These are phyloP conservation scores for Globisporangium okanoganense DNA, from an alignment of 352 stramenopile genomes.

Conservation along the genomic window DNA sequence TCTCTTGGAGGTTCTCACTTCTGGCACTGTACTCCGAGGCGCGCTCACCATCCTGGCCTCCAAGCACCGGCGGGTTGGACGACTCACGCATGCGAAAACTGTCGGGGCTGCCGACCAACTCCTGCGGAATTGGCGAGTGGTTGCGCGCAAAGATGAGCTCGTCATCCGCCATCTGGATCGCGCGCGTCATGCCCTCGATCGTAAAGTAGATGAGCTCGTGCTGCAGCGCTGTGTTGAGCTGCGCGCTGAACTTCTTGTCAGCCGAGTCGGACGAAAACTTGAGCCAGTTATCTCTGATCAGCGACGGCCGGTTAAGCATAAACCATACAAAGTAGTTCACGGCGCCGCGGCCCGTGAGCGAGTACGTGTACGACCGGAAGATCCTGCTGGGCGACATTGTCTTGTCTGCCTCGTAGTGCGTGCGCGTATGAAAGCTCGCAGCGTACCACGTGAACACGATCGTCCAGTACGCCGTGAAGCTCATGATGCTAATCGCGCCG, in stretches of 20 bases:
- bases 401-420: slow-evolving; percentile 31
- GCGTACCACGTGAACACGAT: slow-evolving; percentile 80
- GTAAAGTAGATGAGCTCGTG: slow-evolving; percentile 89
- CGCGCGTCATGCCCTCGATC: slow-evolving; percentile 83
- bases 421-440: slow-evolving; percentile 61
- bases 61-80: slow-evolving; percentile 2
- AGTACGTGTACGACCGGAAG: slow-evolving; percentile 71
- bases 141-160: slow-evolving; percentile 43
- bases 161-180: slow-evolving; percentile 66
- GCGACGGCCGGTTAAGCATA: slow-evolving; percentile 70
- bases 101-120: slow-evolving; percentile 20
- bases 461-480: slow-evolving; percentile 82
- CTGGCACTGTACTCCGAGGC: neutral
- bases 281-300: slow-evolving; percentile 64
- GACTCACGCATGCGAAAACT: neutral
- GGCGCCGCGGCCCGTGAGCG: slow-evolving; percentile 54
- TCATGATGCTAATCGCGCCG: slow-evolving; percentile 73
- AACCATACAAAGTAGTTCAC: slow-evolving; percentile 87
- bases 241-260: slow-evolving; percentile 79
- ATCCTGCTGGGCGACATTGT: slow-evolving; percentile 39
- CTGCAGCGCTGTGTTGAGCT: slow-evolving; percentile 86
- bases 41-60: neutral
- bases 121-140: slow-evolving; percentile 39
- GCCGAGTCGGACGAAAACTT: slow-evolving; percentile 71
- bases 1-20: neutral